Base-by-base conservation (phyloP, 2,329 filamentous ascomycete genomes). In the Knufia petricola region DNA sequence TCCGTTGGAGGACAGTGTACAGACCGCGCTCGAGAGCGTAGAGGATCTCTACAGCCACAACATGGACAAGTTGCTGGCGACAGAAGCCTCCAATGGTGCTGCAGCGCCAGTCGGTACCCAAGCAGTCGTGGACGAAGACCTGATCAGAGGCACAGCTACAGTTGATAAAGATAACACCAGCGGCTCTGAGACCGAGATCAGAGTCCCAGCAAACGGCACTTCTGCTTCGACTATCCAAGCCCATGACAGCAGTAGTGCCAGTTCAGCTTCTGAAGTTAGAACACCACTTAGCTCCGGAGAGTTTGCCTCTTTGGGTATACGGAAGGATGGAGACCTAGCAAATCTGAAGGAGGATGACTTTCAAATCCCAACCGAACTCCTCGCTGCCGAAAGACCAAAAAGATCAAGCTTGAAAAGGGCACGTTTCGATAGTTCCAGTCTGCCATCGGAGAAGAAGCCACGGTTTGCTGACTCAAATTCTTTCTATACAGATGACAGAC, bases 11-110 rank as follows among this genome's bases (percentile, higher is more conserved):
- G 67, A 73, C 3, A 66, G 67, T 2, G 70, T 95, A n/a, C 83
- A 82, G 57, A 94, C 90, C 1, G 77, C 80, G 1, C 66, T 94
- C 32, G 79, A 94, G 59, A 89, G 90, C 46, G 82, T 96, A 0
- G 84, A 89, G 61, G 90, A 96, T 61, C 71, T 98, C 13, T 95
- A 85, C 61, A 84, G 85, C 0, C 74, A 77, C 17, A 84, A 79
- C 41, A 65, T 88, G 19, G 61, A 57, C 3, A 48, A 37, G 24
- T 15, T 51, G 19, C 13, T 20, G 9, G 19, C 32, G 3, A 44
- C 41, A 20, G 37, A 26, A 32, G 26, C 21, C 8, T 17, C 31
- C 17, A 24, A 44, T 7, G 20, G 21, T 8, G 31, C 23, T 38
- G 47, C 23, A 13, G 36, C 46, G 42, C 43, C 36, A 26, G 31